Evolutionary conservation across 179 eudicot species (phyloP), one percentile per base, ranked within the genome.

Genomic region (Beta lomatogona): DNA sequence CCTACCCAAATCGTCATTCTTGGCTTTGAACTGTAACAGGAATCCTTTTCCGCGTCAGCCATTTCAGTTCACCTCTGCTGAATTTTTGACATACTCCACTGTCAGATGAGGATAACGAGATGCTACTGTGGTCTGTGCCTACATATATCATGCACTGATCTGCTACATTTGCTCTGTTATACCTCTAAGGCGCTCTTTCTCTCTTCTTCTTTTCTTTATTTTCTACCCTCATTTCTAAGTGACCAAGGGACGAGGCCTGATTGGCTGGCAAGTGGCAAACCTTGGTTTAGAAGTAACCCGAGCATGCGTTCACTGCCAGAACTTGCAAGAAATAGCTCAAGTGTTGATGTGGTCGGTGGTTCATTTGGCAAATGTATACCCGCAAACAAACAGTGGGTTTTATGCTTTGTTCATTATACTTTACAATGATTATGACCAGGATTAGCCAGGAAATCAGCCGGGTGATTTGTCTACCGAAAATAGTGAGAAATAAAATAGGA

Each of bases 41-140:
- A 95, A 95, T 77, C 97, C 95, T 46, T 83, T 93, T 79, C 98
- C 98, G 21, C 91, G 75, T 70, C 98, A 95, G 74, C 97, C 97
- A 59, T 95, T 95, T 79, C 97, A 93, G 79, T 95, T 93, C 88
- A 95, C 97, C 61, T 93, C 98, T 9, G 75, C 81, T 16, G 98
- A 93, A 88, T 91, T 93, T 84, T 73, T 89, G 82, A 91, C 88
- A 60, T 93, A 95, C 88, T 92, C 97, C 2, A 87, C 89, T 64
- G 80, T 95, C 72, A 88, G 98, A 90, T 95, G 89, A 93, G 67
- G 59, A 61, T 22, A 28, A 46, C 57, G n/a, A 61, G 66, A 55
- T 69, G 25, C 68, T 11, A 59, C 28, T 53, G 25, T 58, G 55
- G 55, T n/a, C 75, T 54, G 69, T 28, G 25, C 3, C 41, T 36